A percentile compares a stretch with the other conserved stretches of the same genome.
phyloP scores from a whole-genome alignment of 2,329 filamentous ascomycete species.

The Aspergillus fijiensis region DNA sequence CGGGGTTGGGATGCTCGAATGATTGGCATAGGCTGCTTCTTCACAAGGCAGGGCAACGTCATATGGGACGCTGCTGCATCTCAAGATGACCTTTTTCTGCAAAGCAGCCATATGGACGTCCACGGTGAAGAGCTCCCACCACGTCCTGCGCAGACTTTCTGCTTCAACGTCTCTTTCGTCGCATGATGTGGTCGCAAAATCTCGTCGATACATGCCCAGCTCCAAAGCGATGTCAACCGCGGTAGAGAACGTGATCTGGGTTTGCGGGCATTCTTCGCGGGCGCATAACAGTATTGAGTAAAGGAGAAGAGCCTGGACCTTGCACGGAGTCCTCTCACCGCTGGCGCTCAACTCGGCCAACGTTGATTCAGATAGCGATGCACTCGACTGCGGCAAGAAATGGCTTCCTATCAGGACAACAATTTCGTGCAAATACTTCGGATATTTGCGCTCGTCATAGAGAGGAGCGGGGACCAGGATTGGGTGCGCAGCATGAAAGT shows the following conservation, averaged over 20 bases:
- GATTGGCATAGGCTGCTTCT: constrained; percentile 56
- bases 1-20: constrained; percentile 58
- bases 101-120: constrained; percentile 80
- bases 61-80: constrained; percentile 66
- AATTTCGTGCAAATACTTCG: constrained; percentile 48
- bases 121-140: constrained; percentile 78
- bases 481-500: constrained; percentile 55
- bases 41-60: constrained; percentile 77
- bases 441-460: constrained; percentile 42
- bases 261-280: constrained; percentile 34
- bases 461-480: constrained; percentile 51
- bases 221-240: constrained; percentile 70
- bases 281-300: constrained; percentile 38
- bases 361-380: constrained; percentile 22
- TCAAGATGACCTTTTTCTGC: constrained; percentile 47
- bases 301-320: constrained; percentile 40
- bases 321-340: constrained; percentile 29
- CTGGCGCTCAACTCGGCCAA: not conserved
- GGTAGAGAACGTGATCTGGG: constrained; percentile 52
- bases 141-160: constrained; percentile 81
- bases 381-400: constrained; percentile 39
- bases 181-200: constrained; percentile 49
- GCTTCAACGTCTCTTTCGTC: constrained; percentile 62
- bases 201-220: constrained; percentile 69
- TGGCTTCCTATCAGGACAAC: constrained; percentile 55